Evolutionary conservation across 2,329 filamentous ascomycete species (phyloP), one percentile per base, ranked within the genome.

Genomic region (Pseudopithomyces chartarum): DNA sequence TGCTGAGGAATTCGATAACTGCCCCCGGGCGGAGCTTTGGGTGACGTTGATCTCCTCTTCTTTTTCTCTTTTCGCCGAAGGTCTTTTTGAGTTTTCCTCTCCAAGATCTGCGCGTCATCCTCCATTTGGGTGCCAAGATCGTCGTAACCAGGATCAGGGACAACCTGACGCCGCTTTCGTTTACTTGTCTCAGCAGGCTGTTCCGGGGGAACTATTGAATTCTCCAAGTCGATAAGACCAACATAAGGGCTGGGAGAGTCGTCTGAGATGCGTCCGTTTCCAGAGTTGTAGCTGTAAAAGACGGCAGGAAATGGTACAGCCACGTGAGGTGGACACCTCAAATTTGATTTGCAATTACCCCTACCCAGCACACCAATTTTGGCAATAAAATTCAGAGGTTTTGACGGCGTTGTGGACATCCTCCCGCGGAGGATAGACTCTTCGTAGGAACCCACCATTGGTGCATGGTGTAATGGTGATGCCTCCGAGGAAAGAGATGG

Each of bases 361-460:
- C 89, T 88, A 10, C 93, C 95, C 15, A 98, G 80, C 0, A 98
- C 95, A 20, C 95, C 95, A 55, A 99, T 97, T 71, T 98, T 92
- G 26, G 95, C 95, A 6, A 96, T 84, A 69, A 99, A 99, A 63
- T 97, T 89, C 6, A 99, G 80, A 6, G 95, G 94, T 63, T 91
- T 93, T 0, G 94, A 98, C 0, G 95, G 94, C 2, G 89, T 95
- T 1, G 93, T 97, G 26, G 95, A 98, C 95, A 99, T 99, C 60
- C 95, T 87, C 38, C 95, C 95, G 45, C 92, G 87, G 1, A 99
- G 80, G 58, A 99, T 97, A 26, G 92, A 97, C 77, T 99, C 95
- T 76, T 99, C 95, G 66, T 97, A 99, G 1, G 94, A 97, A 2
- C 95, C 95, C 2, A 98, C 94, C 90, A 99, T 96, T 3, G 93